phyloP scores from a whole-genome alignment of 1,284 basidiomycete species.

The Cerrena zonata region DNA sequence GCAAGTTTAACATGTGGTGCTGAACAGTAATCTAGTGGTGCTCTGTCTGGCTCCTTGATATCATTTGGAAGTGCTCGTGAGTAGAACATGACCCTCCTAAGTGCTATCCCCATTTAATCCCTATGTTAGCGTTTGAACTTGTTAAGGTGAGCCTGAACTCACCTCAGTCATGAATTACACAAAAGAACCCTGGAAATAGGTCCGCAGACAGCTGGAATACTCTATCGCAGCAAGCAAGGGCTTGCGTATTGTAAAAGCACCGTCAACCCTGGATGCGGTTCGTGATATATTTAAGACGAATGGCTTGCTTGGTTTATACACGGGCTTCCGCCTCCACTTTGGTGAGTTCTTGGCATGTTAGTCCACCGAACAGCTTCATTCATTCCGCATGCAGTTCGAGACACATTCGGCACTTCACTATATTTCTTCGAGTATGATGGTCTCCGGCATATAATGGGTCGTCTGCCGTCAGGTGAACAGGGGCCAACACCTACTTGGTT shows the following conservation, averaged over 20 bases:
- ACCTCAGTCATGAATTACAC: background rate
- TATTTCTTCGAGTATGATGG: constrained; percentile 88
- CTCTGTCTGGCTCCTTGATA: constrained; percentile 78
- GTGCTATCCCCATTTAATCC: background rate
- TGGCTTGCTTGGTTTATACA: constrained; percentile 73
- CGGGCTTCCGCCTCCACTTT: constrained; percentile 79
- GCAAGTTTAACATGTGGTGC: constrained; percentile 2
- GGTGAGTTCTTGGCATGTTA: constrained; percentile 39
- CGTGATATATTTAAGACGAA: constrained; percentile 61
- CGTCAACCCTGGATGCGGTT: constrained; percentile 68
- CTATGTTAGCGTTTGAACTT: constrained; percentile 76
- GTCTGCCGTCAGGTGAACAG: constrained; percentile 67
- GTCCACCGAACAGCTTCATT: background rate
- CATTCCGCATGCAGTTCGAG: constrained; percentile 49
- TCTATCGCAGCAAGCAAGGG: constrained; percentile 82
- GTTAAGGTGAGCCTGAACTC: constrained; percentile 66
- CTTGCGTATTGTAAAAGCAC: constrained; percentile 58
- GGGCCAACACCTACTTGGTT: constrained; percentile 71
- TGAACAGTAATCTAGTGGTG: constrained; percentile 42
- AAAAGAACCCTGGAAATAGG: constrained; percentile 39
- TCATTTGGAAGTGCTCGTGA: constrained; percentile 79
- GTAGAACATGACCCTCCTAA: constrained; percentile 28
- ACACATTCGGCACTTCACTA: constrained; percentile 75
- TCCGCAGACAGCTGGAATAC: constrained; percentile 89
- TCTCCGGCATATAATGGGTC: constrained; percentile 71